These are phyloP conservation scores for Penicillium fuscoglaucum DNA, from an alignment of 2,329 filamentous ascomycete species.

Conservation along the genomic window DNA sequence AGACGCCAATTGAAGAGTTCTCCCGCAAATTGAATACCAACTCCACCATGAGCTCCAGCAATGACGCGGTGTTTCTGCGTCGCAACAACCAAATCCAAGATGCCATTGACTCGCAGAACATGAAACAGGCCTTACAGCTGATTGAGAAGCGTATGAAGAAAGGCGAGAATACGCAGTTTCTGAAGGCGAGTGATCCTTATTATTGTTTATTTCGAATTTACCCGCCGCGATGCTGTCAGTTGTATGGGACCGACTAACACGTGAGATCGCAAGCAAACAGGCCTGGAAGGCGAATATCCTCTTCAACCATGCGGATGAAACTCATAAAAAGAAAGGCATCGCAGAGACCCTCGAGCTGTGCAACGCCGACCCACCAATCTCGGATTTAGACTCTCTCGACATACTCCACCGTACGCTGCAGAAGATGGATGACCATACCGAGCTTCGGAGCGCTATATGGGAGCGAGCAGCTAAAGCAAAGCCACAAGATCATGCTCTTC, in stretches of 20 bases:
- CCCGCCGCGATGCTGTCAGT: neutral
- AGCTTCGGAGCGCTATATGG: conserved; percentile 44
- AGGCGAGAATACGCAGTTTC: conserved; percentile 47
- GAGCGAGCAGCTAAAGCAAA: conserved; percentile 49
- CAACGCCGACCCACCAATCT: conserved; percentile 43
- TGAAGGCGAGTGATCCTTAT: conserved; percentile 33
- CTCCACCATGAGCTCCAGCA: conserved; percentile 35
- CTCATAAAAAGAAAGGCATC: conserved; percentile 45
- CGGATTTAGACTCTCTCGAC: conserved; percentile 48
- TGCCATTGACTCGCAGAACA: conserved; percentile 49
- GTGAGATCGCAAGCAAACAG: conserved; percentile 23
- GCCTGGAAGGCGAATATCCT: conserved; percentile 48
- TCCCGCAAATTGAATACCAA: neutral
- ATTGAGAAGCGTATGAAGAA: conserved; percentile 59
- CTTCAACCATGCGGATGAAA: conserved; percentile 43
- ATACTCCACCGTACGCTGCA: conserved; percentile 45
- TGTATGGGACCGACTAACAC: neutral
- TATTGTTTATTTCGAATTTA: neutral
- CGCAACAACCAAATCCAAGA: conserved; percentile 53
- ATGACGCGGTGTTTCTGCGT: conserved; percentile 44
- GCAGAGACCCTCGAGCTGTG: conserved; percentile 46
- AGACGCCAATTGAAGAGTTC: neutral
- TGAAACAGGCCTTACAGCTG: conserved; percentile 52
- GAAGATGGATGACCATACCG: conserved; percentile 36
- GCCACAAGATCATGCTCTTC: conserved; percentile 46